phyloP scores from a whole-genome alignment of 805 yeast species.

The Lipomyces oligophaga region DNA sequence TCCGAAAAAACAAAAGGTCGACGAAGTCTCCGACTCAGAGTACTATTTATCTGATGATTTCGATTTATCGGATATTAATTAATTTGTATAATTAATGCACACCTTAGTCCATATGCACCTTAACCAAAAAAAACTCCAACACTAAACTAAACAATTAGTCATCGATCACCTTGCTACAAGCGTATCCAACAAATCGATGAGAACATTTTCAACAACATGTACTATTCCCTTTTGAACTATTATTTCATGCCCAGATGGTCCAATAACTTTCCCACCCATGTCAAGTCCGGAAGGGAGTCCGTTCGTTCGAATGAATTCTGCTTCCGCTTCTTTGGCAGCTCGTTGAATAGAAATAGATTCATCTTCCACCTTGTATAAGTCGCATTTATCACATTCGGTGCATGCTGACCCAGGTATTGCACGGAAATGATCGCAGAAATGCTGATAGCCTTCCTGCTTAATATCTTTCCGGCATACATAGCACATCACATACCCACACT shows the following conservation, averaged over 20 bases:
- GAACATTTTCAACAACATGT: constrained; percentile 1
- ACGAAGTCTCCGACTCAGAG: too few species aligned
- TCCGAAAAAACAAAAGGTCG: too few species aligned
- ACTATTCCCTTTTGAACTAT: not conserved
- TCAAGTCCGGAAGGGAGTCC: constrained; percentile 21
- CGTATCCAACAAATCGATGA: constrained; percentile 9
- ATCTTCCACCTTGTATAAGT: constrained; percentile 28
- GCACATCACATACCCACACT: constrained; percentile 29
- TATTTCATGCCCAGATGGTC: constrained; percentile 14
- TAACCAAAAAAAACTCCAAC: too few species aligned
- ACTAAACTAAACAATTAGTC: too few species aligned
- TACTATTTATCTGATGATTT: too few species aligned
- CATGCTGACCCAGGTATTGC: constrained; percentile 24
- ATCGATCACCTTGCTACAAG: constrained; percentile 10
- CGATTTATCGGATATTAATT: too few species aligned
- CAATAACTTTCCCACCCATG: constrained; percentile 8
- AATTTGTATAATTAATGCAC: too few species aligned
- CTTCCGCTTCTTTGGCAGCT: constrained; percentile 26
- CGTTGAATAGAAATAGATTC: constrained; percentile 21
- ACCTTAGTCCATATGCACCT: too few species aligned
- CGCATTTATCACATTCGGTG: constrained; percentile 28
- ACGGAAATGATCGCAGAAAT: constrained; percentile 27
- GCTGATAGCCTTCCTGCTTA: constrained; percentile 21
- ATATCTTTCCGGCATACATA: constrained; percentile 27
- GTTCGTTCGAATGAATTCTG: constrained; percentile 18